Conservation (phyloP, 73 alveolate species). For the Paramecium pentaurelia region DNA sequence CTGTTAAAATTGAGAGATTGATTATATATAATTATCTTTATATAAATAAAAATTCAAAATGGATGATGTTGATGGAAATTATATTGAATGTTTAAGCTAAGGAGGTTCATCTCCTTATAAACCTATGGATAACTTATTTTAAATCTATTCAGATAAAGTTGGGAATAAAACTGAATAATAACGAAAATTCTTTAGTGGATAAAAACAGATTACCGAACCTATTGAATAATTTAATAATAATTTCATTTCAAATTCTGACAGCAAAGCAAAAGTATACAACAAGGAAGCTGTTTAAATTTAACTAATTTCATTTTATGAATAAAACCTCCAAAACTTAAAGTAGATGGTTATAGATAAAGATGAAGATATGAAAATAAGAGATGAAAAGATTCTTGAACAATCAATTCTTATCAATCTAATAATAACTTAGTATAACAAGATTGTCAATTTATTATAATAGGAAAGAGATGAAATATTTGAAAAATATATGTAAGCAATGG, state of each 20-base stretch:
- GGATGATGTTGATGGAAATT: background rate
- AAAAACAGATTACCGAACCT: background rate
- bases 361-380: background rate
- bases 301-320: background rate
- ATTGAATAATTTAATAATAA: background rate
- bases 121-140: background rate
- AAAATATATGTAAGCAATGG: background rate
- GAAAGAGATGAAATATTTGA: conserved; percentile 1
- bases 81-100: background rate
- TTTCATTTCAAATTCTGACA: background rate
- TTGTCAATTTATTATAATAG: background rate
- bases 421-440: background rate
- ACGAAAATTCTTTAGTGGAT: background rate
- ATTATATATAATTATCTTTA: background rate
- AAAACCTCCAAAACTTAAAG: conserved; percentile 13
- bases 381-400: background rate
- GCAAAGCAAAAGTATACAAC: background rate
- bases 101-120: background rate
- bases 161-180: background rate
- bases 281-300: background rate
- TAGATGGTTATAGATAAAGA: background rate
- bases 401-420: background rate
- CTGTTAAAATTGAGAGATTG: background rate
- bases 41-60: background rate
- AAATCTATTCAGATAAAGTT: background rate